Evolutionary conservation across 805 yeast genomes (phyloP), one percentile per base, ranked within the genome.

Genomic region (Dipodascopsis tothii): DNA sequence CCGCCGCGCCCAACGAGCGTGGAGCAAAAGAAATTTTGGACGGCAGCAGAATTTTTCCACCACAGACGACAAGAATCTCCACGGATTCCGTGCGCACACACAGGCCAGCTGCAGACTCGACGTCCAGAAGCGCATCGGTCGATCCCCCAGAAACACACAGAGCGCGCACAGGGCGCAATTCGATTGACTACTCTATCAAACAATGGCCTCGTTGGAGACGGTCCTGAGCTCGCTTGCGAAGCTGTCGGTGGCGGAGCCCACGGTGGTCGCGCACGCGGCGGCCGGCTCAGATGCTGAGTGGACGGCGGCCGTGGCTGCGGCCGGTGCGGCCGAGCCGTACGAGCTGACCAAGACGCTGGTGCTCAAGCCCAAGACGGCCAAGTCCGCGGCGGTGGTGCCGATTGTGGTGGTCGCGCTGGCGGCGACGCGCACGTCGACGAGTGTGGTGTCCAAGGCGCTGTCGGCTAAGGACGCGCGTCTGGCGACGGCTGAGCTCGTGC

Each of bases 351-450:
- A 86, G 65, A 74, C 88, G 3, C 69, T 86, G 50, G 87, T 86
- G 21, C 86, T 86, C 75, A 86, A 86, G 68, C 95, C 95, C 56
- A 86, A 86, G 68, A 84, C 95, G 38, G 80, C 94, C 30, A 86
- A 86, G 60, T 67, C 85, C 38, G 85, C 84, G 40, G 64, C 75
- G 17, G 83, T 92, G 21, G 78, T 82, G 33, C 95, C 96, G 34
- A 73, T 86, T 23, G 75, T 86, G 41, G 84, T 85, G 25, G 73
- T 86, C 58, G 95, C 95, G 5, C 71, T 81, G 46, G 75, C 75
- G 27, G 56, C 78, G 2, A 83, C 94, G 3, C 69, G 71, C 37
- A 84, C 95, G 27, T 84, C 94, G 38, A 65, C 81, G 2, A 68
- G 72, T 18, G 59, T 71, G 32, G 72, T 85, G 52, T 88, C 94